Evolutionary conservation across 129 eudicot genomes (phyloP).

Genomic region (Flaveria sonorensis): DNA sequence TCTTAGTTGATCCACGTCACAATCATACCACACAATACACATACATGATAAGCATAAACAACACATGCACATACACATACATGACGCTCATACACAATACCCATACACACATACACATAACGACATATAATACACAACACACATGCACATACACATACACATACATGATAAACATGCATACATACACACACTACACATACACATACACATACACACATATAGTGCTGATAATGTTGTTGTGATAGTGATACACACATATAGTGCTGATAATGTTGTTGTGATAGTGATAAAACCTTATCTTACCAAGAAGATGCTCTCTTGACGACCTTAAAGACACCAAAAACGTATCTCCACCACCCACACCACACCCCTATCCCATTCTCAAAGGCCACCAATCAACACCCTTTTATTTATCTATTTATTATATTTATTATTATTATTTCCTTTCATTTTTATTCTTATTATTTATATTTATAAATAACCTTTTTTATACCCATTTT

Average conservation of each 20-base stretch:
- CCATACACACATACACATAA: no score
- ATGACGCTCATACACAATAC: background rate
- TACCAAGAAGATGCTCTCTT: conserved; percentile 25
- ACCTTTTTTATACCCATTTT: conserved; percentile 12
- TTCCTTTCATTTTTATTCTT: background rate
- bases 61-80: background rate
- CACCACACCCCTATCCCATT: conserved; percentile 65
- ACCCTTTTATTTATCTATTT: background rate
- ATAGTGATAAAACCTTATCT: conserved; percentile 54
- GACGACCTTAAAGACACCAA: conserved; percentile 44
- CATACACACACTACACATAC: background rate
- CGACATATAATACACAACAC: background rate
- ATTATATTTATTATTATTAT: background rate
- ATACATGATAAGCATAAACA: background rate
- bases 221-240: conserved; percentile 12
- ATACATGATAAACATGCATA: background rate
- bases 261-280: conserved; percentile 17
- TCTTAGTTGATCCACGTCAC: background rate
- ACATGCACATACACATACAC: background rate
- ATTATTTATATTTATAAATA: conserved; percentile 11
- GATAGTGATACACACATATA: conserved; percentile 13
- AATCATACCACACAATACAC: background rate
- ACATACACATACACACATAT: background rate
- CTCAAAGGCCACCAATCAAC: conserved; percentile 56
- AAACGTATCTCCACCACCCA: conserved; percentile 71